Percentiles rank a stretch among this genome's conserved stretches.
These are phyloP conservation scores for Cardamine chenopodiifolia DNA, from an alignment of 345 rosid genomes.

Conservation along the genomic window DNA sequence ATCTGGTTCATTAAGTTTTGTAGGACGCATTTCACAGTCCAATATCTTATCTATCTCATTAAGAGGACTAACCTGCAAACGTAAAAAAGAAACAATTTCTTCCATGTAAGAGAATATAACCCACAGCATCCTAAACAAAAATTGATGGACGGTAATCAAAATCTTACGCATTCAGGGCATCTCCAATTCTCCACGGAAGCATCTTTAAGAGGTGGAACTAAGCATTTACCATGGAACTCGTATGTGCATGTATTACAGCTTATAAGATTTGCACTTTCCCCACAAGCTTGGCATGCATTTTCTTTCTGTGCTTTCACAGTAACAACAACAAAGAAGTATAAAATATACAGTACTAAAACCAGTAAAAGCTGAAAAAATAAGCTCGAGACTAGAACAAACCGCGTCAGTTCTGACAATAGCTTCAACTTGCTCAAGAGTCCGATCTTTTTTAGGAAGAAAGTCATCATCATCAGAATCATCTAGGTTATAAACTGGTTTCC, in stretches of 20 bases:
- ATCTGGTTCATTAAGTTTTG: slow-evolving; percentile 61
- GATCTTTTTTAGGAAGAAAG: slow-evolving; percentile 54
- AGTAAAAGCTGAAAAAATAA: slow-evolving; percentile 20
- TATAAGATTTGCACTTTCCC: slow-evolving; percentile 68
- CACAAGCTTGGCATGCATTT: slow-evolving; percentile 91
- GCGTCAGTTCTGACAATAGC: slow-evolving; percentile 75
- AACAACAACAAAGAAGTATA: not conserved
- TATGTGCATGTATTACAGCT: slow-evolving; percentile 89
- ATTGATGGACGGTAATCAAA: not conserved
- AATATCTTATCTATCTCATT: slow-evolving; percentile 90
- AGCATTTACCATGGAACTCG: slow-evolving; percentile 79
- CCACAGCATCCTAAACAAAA: not conserved
- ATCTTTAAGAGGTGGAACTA: slow-evolving; percentile 78
- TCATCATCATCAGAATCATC: slow-evolving; percentile 97
- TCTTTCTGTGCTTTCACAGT: slow-evolving; percentile 37
- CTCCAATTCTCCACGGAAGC: slow-evolving; percentile 80
- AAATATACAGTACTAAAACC: not conserved
- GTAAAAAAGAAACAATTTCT: slow-evolving; percentile 21
- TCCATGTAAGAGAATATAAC: slow-evolving; percentile 9
- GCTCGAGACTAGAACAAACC: slow-evolving; percentile 52
- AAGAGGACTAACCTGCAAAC: slow-evolving; percentile 90
- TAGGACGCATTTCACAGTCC: slow-evolving; percentile 96
- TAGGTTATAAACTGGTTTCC: slow-evolving; percentile 80
- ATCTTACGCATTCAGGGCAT: slow-evolving; percentile 72
- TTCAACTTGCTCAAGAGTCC: slow-evolving; percentile 64